Evolutionary conservation across 2,329 filamentous ascomycete genomes (phyloP), one percentile per base, ranked within the genome.

Genomic region (Colletotrichum zoysiae): DNA sequence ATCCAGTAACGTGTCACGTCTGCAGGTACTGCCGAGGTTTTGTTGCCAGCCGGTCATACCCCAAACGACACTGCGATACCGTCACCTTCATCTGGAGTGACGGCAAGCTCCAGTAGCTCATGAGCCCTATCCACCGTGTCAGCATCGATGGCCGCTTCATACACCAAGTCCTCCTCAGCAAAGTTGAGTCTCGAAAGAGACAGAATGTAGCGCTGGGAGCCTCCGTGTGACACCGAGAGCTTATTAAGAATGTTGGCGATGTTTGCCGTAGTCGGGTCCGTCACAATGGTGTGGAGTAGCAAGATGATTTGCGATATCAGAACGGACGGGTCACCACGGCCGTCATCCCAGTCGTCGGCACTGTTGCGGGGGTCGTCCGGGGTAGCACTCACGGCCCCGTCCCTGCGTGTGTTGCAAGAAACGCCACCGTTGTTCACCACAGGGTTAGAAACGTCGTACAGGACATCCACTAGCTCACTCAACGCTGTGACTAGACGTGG

Each of bases 151-250:
- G 91, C 91, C 1, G 86, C 85, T 81, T 98, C 95, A 38, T 97
- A 86, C 14, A 96, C 88, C 11, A 93, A 81, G 40, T 94, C 92
- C 73, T 97, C 94, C 61, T 91, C 89, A 7, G 90, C 91, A 79
- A 97, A 98, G 0, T 93, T 94, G n/a, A 98, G 83, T 53, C 95
- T 84, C 0, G 94, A 95, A 56, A 99, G 84, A 2, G 90, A 90
- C 12, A 98, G 88, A 1, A 97, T 84, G 77, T 97, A 95, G 64
- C 95, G 94, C 77, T 97, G 94, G 63, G 90, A 89, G 0, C 91
- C 93, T 3, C 94, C 93, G 6, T 89, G 86, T 0, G 93, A 88
- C 11, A 88, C 87, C 0, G 87, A 86, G 6, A 97, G 84, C 79
- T 95, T 97, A 60, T 88, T 86, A 60, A 90, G 87, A 74, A 97